These are phyloP conservation scores for Nakazawaea holstii DNA, from an alignment of 805 yeast species.

Conservation along the genomic window DNA sequence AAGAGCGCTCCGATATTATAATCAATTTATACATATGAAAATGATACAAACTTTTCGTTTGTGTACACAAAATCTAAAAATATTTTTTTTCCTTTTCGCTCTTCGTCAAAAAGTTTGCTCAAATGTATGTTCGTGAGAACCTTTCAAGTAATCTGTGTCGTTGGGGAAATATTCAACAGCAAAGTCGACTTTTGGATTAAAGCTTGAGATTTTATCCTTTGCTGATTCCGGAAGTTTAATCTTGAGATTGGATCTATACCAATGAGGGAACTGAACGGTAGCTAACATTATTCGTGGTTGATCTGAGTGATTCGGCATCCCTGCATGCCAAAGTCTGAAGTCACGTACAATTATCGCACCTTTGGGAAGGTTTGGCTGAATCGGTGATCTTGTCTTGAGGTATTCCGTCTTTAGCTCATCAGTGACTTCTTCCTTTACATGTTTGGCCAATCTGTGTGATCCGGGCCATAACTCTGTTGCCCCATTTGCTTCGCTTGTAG, in stretches of 20 bases:
- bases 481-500: constrained; percentile 1
- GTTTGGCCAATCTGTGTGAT: constrained; percentile 3
- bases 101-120: constrained; percentile 1
- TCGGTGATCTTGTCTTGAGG: not conserved
- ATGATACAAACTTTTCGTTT: too few species aligned
- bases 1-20: too few species aligned
- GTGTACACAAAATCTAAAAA: not conserved
- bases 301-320: constrained; percentile 5
- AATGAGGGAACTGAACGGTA: constrained; percentile 7
- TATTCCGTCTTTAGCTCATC: not conserved
- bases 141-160: constrained; percentile 2
- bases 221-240: constrained; percentile 2
- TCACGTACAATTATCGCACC: constrained; percentile 8
- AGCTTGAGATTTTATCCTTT: not conserved
- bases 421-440: not conserved
- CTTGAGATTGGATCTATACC: constrained; percentile 3
- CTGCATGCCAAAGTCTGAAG: constrained; percentile 8
- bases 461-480: constrained; percentile 9
- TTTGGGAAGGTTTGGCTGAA: constrained; percentile 5
- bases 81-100: not conserved
- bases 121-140: constrained; percentile 7
- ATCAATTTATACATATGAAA: too few species aligned
- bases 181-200: not conserved
- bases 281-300: constrained; percentile 7
- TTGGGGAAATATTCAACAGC: constrained; percentile 6